Conservation (phyloP, 1,139 yeast genomes). For the Hyphopichia khmerensis region DNA sequence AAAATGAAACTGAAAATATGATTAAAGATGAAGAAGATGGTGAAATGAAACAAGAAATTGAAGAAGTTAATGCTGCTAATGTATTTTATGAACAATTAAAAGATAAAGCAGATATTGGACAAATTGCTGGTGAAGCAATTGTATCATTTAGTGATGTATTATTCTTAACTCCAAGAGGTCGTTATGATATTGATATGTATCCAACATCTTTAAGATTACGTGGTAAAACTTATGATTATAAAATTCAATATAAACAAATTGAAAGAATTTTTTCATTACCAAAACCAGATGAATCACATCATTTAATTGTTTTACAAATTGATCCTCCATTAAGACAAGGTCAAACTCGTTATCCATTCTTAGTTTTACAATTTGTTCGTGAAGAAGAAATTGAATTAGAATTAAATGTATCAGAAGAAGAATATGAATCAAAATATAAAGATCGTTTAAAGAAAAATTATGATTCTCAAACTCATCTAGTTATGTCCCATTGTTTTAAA, state of each 20-base stretch:
- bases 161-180: conserved; percentile 96
- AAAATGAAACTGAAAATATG: conserved; percentile 40
- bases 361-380: conserved; percentile 82
- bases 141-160: conserved; percentile 89
- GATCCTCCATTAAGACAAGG: conserved; percentile 93
- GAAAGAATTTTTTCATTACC: conserved; percentile 91
- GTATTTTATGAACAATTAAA: conserved; percentile 87
- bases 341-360: conserved; percentile 91
- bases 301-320: conserved; percentile 80
- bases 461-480: conserved; percentile 82
- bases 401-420: conserved; percentile 80
- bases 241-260: conserved; percentile 85
- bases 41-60: conserved; percentile 42
- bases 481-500: conserved; percentile 82
- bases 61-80: conserved; percentile 74
- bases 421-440: conserved; percentile 72
- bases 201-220: conserved; percentile 84
- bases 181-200: conserved; percentile 95
- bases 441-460: conserved; percentile 74
- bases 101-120: conserved; percentile 95
- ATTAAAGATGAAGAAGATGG: conserved; percentile 23
- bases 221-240: conserved; percentile 97
- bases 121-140: conserved; percentile 94
- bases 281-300: conserved; percentile 91
- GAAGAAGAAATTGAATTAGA: conserved; percentile 94